Percentiles rank a stretch among this genome's conserved stretches.
Conservation (phyloP, 176 grass and related monocot species). For the Chrysopogon serrulatus region DNA sequence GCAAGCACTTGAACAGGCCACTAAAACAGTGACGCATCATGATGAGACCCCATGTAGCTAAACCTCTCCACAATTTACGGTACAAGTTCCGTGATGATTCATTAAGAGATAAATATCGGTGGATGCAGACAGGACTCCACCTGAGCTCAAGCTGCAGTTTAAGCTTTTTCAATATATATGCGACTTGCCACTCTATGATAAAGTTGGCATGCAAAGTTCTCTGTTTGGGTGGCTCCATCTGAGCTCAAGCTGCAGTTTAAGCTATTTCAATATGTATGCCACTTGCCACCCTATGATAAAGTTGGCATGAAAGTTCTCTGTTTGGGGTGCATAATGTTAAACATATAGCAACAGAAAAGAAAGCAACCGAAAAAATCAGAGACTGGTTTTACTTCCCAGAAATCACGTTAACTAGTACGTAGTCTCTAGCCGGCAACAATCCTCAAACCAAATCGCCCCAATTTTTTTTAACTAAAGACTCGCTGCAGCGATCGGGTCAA, state of each 20-base stretch:
- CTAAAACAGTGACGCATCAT: not conserved
- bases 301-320: not conserved
- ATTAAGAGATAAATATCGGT: not conserved
- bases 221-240: not conserved
- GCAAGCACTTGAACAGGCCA: not conserved
- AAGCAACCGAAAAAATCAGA: not conserved
- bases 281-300: not conserved
- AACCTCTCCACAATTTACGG: not conserved
- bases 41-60: not conserved
- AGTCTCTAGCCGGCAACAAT: not conserved
- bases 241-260: not conserved
- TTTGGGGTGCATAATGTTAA: not conserved
- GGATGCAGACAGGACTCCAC: not conserved
- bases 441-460: slow-evolving; percentile 1
- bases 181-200: not conserved
- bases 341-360: not conserved
- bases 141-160: not conserved
- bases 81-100: not conserved
- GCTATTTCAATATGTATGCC: not conserved
- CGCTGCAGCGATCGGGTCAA: slow-evolving; percentile 19
- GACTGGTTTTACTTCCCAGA: not conserved
- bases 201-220: slow-evolving; percentile 7
- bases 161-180: not conserved
- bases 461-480: not conserved
- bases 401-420: not conserved